These are phyloP conservation scores for Clarireedia paspali DNA, from an alignment of 2,329 filamentous ascomycete genomes.

Conservation along the genomic window DNA sequence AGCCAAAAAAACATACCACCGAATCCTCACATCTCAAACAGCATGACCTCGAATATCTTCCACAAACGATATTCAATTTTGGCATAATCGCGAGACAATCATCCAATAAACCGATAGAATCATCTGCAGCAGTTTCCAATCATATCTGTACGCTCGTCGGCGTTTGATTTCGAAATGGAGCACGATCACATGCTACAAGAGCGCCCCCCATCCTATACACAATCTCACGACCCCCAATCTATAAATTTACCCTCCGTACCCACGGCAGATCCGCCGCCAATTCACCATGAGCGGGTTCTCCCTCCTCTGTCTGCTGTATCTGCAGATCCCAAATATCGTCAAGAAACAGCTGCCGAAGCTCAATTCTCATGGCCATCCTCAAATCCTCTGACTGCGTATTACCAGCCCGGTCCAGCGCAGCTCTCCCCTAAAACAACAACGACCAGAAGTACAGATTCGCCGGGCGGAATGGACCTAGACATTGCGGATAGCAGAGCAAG, in stretches of 20 bases:
- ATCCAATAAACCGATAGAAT: background rate
- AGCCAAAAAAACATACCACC: background rate
- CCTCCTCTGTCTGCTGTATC: conserved; percentile 24
- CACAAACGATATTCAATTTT: background rate
- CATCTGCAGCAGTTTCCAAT: background rate
- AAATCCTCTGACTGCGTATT: conserved; percentile 29
- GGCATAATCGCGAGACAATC: background rate
- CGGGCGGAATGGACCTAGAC: conserved; percentile 27
- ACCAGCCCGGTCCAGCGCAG: conserved; percentile 26
- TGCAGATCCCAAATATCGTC: conserved; percentile 18
- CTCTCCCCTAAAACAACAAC: conserved; percentile 23
- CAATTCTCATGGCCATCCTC: conserved; percentile 27
- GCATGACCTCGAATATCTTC: background rate
- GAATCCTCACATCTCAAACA: background rate
- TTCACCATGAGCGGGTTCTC: conserved; percentile 27
- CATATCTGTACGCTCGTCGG: conserved; percentile 12
- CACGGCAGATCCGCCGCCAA: conserved; percentile 20
- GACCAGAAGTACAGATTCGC: conserved; percentile 19
- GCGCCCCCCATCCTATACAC: conserved; percentile 25
- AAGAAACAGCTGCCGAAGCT: conserved; percentile 17
- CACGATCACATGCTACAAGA: conserved; percentile 28
- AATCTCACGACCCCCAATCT: conserved; percentile 26
- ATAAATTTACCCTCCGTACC: conserved; percentile 24
- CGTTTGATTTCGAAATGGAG: conserved; percentile 22
- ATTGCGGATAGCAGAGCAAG: conserved; percentile 22